Evolutionary conservation across 768 basidiomycete genomes (phyloP), one percentile per base, ranked within the genome.

Genomic region (Suillus spraguei): DNA sequence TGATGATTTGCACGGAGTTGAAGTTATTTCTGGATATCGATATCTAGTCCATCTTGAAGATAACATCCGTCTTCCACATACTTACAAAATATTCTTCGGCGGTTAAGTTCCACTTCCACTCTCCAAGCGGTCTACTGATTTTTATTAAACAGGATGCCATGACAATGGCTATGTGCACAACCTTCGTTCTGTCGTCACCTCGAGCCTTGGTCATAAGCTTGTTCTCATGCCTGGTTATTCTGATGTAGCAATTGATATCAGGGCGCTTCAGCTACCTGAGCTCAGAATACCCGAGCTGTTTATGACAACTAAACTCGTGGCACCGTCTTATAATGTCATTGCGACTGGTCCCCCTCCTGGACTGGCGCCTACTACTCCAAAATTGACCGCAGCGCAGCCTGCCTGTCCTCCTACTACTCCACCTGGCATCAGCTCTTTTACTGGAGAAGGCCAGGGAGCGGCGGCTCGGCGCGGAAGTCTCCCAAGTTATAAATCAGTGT

Each of bases 111-210:
- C 33, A 38, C 64, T 59, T 54, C 22, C 44, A 35, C 61, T 22
- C 63, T 13, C 33, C n/a, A 10, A 66, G 52, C 39, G 13, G 11
- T 41, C 24, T 28, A 28, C 39, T 58, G 5, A 42, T 2, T 36
- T 53, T 61, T 39, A 36, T 50, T 66, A 56, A 58, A 39, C 17
- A 90, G 88, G 88, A 65, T 87, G 86, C 69, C 90, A 91, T 71
- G 89, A 91, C 75, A 86, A 85, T 76, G 89, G 90, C 67, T 91
- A 91, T 76, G 81, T 83, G 59, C 82, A 84, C 32, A 81, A 79
- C 63, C 82, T 91, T 60, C 83, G 83, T 54, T 85, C 87, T 22
- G 82, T 87, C 59, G 83, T 88, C 60, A 89, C 89, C 50, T 82
- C 85, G 36, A 88, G 89, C 38, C 84, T 82, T 68, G 82, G 82